Evolutionary conservation across 1,284 basidiomycete genomes (phyloP).

Genomic region (Hymenochaete sp.): DNA sequence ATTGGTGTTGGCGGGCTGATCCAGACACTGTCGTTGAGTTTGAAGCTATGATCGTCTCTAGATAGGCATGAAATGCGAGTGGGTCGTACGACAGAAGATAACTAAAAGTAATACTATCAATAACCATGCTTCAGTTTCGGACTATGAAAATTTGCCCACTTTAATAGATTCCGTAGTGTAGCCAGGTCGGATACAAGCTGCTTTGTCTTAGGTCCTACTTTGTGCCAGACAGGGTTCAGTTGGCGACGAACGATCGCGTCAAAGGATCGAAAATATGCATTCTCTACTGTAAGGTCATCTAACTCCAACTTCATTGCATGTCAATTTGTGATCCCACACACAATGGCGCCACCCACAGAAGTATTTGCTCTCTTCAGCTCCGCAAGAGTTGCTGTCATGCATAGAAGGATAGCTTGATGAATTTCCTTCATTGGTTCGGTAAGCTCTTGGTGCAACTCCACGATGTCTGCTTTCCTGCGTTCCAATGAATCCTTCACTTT

Average conservation of each 20-base stretch:
- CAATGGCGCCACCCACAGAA: conserved; percentile 40
- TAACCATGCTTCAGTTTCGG: neutral
- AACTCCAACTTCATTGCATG: conserved; percentile 66
- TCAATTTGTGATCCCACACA: neutral
- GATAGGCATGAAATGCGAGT: conserved; percentile 84
- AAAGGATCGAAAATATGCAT: conserved; percentile 91
- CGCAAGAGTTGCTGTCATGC: conserved; percentile 85
- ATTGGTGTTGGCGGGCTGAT: conserved; percentile 55
- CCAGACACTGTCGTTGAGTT: conserved; percentile 52
- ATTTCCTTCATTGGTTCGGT: conserved; percentile 86
- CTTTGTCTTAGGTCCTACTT: conserved; percentile 86
- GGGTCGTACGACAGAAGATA: conserved; percentile 90
- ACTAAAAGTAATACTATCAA: conserved; percentile 30
- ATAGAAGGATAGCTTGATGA: conserved; percentile 88
- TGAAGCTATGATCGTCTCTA: conserved; percentile 82
- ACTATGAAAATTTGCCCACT: conserved; percentile 38
- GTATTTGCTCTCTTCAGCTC: conserved; percentile 89
- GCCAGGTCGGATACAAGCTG: conserved; percentile 87
- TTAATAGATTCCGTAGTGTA: conserved; percentile 76
- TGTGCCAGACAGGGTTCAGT: conserved; percentile 94
- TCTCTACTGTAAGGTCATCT: conserved; percentile 90
- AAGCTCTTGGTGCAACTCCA: conserved; percentile 86
- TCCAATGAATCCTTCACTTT: conserved; percentile 75
- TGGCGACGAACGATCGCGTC: conserved; percentile 85
- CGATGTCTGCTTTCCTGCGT: conserved; percentile 80